These are phyloP conservation scores for Diophrys sp. DNA, from an alignment of 73 alveolate species.

Conservation along the genomic window DNA sequence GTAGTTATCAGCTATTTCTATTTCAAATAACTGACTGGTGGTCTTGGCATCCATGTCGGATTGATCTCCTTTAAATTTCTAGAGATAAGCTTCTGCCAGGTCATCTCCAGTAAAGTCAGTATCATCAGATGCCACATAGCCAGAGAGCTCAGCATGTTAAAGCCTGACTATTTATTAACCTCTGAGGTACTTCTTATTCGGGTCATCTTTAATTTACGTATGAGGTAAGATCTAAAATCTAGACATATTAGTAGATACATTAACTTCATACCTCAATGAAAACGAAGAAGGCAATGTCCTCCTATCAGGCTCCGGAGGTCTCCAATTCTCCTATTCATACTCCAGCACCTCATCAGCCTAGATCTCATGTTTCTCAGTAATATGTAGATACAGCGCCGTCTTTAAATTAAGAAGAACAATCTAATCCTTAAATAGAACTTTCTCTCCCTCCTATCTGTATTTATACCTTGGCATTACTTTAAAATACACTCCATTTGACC, in stretches of 20 bases:
- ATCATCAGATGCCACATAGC: constrained; percentile 58
- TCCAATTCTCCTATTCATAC: constrained; percentile 11
- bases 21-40: constrained; percentile 38
- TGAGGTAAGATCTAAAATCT: constrained; percentile 44
- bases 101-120: constrained; percentile 53
- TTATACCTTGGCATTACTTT: constrained; percentile 39
- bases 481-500: constrained; percentile 19
- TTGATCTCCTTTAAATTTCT: constrained; percentile 45
- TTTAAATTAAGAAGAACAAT: constrained; percentile 47
- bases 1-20: constrained; percentile 39
- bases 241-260: constrained; percentile 40
- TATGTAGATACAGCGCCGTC: constrained; percentile 39
- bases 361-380: constrained; percentile 26
- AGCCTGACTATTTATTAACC: constrained; percentile 50
- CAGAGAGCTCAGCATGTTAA: constrained; percentile 63
- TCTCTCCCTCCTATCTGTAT: constrained; percentile 65
- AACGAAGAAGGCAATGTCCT: constrained; percentile 39
- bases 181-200: constrained; percentile 24
- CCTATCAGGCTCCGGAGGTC: constrained; percentile 50
- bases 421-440: constrained; percentile 47
- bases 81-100: constrained; percentile 60
- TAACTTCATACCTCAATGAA: constrained; percentile 38
- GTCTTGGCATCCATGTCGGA: constrained; percentile 41
- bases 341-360: background rate
- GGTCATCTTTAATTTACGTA: constrained; percentile 31